Evolutionary conservation across 306 rosid genomes (phyloP), one percentile per base, ranked within the genome.

Genomic region (Citrullus mucosospermus): DNA sequence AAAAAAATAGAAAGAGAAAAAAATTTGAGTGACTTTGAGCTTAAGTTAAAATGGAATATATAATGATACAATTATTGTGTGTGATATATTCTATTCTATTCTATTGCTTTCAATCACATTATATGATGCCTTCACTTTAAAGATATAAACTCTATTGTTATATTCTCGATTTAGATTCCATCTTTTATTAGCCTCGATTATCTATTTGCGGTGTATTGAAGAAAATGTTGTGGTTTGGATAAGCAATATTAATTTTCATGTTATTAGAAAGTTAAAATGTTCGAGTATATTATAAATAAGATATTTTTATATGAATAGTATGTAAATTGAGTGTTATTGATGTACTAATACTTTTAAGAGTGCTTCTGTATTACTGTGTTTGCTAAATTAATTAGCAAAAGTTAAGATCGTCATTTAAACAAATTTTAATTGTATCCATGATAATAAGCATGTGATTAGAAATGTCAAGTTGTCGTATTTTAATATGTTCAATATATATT

Each of bases 31-130:
- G 59, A 48, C 28, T 50, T 72, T 72, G 15, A 50, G 60, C 44
- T 17, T 16, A 72, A 48, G 77, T 48, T 72, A 28, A 72, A 72
- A 32, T 72, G 60, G 77, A 72, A 72, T 50, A 72, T 51, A 36
- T 38, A 65, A 34, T 56, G 11, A 39, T 51, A 48, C 44, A 72
- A 72, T 72, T 72, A 72, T 72, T 72, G 25, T 71, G 41, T 72
- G 41, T 28, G 61, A 72, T 50, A 72, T 72, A 72, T 72, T 50
- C 61, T 50, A 72, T 72, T 72, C 25, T 72, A 25, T 48, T 48
- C 43, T 41, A 72, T 48, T 72, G 39, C 77, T 72, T 72, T 50
- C 16, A 50, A 51, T 28, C 7, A 28, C 30, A 30, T 28, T 51
- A 72, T 30, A 14, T 30, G 44, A 72, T 72, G 60, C 77, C 16